Evolutionary conservation across 352 stramenopile genomes (phyloP).

Genomic region (Saprolegnia parasitica): DNA sequence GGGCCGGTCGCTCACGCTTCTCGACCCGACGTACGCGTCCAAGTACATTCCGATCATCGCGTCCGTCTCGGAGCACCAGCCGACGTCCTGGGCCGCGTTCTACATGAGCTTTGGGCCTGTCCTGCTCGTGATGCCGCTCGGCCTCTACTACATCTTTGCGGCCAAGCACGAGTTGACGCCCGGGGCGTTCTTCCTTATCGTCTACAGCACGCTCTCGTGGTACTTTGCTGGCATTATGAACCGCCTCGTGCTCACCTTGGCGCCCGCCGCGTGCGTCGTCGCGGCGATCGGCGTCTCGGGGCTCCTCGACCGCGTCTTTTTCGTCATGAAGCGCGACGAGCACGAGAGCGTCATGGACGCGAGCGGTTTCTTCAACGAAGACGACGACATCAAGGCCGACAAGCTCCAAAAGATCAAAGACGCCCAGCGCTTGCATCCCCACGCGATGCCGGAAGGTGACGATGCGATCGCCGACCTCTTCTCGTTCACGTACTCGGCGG

Average conservation of each 20-base stretch:
- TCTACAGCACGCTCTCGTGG: conserved; percentile 88
- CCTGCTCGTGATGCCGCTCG: conserved; percentile 85
- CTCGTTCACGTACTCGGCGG: neutral
- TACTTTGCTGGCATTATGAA: conserved; percentile 94
- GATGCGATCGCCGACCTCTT: conserved; percentile 21
- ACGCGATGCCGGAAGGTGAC: neutral
- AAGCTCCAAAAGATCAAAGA: conserved; percentile 16
- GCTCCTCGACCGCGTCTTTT: conserved; percentile 41
- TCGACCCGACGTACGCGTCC: conserved; percentile 90
- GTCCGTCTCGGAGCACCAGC: conserved; percentile 92
- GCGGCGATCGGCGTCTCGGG: conserved; percentile 76
- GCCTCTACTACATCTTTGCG: conserved; percentile 81
- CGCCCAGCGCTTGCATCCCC: neutral
- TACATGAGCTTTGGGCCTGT: conserved; percentile 89
- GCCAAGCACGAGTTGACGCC: conserved; percentile 47
- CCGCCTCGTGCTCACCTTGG: conserved; percentile 88
- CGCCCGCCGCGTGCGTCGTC: conserved; percentile 85
- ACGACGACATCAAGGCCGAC: conserved; percentile 8
- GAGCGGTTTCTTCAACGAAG: conserved; percentile 13
- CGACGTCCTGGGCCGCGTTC: conserved; percentile 87
- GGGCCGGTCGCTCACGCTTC: conserved; percentile 85
- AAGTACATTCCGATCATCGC: conserved; percentile 96
- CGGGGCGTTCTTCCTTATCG: conserved; percentile 85
- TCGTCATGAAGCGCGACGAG: conserved; percentile 26
- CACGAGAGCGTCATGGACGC: conserved; percentile 2